These are phyloP conservation scores for Annulohypoxylon maeteangense DNA, from an alignment of 495 filamentous ascomycete genomes.

Conservation along the genomic window DNA sequence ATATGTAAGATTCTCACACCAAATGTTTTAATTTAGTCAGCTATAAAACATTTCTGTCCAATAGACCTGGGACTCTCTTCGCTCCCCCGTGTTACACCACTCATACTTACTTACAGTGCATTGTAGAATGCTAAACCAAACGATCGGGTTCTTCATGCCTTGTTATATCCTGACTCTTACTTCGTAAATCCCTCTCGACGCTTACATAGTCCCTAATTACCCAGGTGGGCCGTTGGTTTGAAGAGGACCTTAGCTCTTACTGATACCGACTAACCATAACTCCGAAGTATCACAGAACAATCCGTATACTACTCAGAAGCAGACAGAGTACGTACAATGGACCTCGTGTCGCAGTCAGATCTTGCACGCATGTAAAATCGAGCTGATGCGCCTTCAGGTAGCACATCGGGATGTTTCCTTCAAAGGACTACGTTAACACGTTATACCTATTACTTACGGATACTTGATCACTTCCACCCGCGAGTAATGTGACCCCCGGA, in stretches of 20 bases:
- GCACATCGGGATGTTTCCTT: conserved; percentile 38
- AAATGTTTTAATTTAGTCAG: conserved; percentile 46
- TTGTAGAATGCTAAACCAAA: conserved; percentile 31
- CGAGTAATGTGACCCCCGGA: conserved; percentile 38
- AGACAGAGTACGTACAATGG: conserved; percentile 11
- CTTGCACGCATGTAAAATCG: conserved; percentile 32
- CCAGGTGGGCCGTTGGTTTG: background rate
- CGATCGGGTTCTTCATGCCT: conserved; percentile 32
- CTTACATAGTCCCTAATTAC: conserved; percentile 1
- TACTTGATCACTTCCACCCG: conserved; percentile 27
- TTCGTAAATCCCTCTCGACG: conserved; percentile 27
- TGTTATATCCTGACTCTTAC: conserved; percentile 2
- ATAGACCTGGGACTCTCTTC: conserved; percentile 29
- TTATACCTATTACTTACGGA: conserved; percentile 31
- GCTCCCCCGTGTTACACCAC: conserved; percentile 32
- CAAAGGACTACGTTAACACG: conserved; percentile 7
- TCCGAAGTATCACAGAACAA: conserved; percentile 35
- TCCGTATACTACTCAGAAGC: background rate
- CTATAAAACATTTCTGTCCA: conserved; percentile 38
- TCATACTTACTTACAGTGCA: background rate
- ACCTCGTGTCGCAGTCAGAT: conserved; percentile 39
- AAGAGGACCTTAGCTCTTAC: background rate
- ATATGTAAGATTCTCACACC: conserved; percentile 48
- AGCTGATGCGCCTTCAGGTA: conserved; percentile 32
- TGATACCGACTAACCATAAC: conserved; percentile 26